Percentiles rank a stretch among this genome's conserved stretches.
phyloP scores from a whole-genome alignment of 2,329 filamentous ascomycete genomes.

The Fusarium papillatum region DNA sequence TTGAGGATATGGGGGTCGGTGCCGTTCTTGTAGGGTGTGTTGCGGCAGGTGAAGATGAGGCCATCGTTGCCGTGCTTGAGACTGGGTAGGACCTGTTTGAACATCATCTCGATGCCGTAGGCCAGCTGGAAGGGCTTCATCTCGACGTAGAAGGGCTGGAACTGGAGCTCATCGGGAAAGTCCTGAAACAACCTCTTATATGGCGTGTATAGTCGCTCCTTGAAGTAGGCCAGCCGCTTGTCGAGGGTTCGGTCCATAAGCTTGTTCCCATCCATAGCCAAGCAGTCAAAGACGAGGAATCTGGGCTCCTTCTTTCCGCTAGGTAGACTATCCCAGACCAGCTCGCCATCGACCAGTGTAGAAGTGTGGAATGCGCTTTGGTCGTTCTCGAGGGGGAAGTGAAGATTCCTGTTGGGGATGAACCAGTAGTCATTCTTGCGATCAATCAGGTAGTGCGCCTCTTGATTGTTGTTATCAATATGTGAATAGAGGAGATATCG shows the following conservation, averaged over 20 bases:
- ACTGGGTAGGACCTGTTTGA: slow-evolving; percentile 84
- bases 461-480: slow-evolving; percentile 68
- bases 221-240: slow-evolving; percentile 90
- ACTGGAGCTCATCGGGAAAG: slow-evolving; percentile 77
- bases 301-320: slow-evolving; percentile 79
- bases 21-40: slow-evolving; percentile 87
- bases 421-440: slow-evolving; percentile 98
- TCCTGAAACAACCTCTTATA: slow-evolving; percentile 74
- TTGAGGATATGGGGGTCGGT: slow-evolving; percentile 96
- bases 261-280: slow-evolving; percentile 82
- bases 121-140: slow-evolving; percentile 92
- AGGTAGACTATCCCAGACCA: slow-evolving; percentile 85
- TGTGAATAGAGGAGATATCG: slow-evolving; percentile 95
- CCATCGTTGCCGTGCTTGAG: slow-evolving; percentile 96
- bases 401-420: slow-evolving; percentile 76
- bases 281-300: slow-evolving; percentile 94
- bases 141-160: slow-evolving; percentile 84
- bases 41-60: slow-evolving; percentile 96
- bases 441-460: slow-evolving; percentile 94
- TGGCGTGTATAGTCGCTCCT: slow-evolving; percentile 80
- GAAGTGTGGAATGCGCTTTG: slow-evolving; percentile 78
- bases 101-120: slow-evolving; percentile 94
- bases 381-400: slow-evolving; percentile 82
- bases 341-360: slow-evolving; percentile 92
- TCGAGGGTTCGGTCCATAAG: slow-evolving; percentile 86